Evolutionary conservation across 2,329 filamentous ascomycete species (phyloP), one percentile per base, ranked within the genome.

Genomic region (Myriosclerotinia curreyana): DNA sequence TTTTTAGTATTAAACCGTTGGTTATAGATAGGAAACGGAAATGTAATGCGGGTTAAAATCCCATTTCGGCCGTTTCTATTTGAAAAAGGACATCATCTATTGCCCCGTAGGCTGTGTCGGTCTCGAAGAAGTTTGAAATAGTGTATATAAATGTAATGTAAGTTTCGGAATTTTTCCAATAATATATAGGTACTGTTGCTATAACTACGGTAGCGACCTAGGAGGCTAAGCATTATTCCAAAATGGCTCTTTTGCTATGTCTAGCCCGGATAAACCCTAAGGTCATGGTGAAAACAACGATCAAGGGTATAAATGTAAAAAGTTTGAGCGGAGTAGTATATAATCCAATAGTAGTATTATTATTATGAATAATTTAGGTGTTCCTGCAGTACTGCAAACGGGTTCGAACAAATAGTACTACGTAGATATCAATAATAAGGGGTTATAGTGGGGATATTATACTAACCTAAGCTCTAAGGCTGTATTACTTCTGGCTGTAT

Each of bases 1-100:
- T 38, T 20, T 36, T 14, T 31, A 36, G 42, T 17, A 59, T 20
- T 36, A 11, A 9, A 49, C 55, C 42, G 55, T 58, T 58, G n/a
- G 25, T 48, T 59, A 15, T 25, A 59, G 55, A n/a, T n/a, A 48
- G 12, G 8, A 58, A 46, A 36, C n/a, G 14, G 40, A 48, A 56
- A 46, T 48, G 28, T 3, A 11, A 46, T 58, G 7, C 54, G 46
- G 20, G 28, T 22, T 40, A 58, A 58, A 58, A 22, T 48, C 54
- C 12, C 25, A 46, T 46, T 58, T 22, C 28, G 31, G 42, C 54
- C 28, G 54, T 15, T 17, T 22, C 7, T 9, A n/a, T 17, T 31
- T 22, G 25, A 44, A 6, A 58, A 25, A 46, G 25, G 15, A 34
- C 40, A n/a, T 34, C 7, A 34, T 34, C 20, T 48, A 46, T 58